Conservation (phyloP, 345 rosid genomes). For the Heritiera littoralis region DNA sequence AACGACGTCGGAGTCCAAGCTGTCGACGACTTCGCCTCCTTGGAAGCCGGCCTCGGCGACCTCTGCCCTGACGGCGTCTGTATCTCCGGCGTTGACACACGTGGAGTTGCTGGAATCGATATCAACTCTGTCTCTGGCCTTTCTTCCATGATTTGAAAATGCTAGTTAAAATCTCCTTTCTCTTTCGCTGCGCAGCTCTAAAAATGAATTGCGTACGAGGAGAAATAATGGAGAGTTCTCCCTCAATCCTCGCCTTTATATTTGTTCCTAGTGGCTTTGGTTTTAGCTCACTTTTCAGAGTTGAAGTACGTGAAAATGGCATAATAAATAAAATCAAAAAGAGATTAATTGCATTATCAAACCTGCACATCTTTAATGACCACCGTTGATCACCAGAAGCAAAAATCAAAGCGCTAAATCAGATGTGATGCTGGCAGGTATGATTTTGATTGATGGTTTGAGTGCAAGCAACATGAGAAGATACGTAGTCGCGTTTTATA, state of each 20-base stretch:
- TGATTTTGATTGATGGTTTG: slow-evolving; percentile 29
- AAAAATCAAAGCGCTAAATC: background rate
- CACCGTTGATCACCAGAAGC: slow-evolving; percentile 27
- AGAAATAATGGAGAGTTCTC: slow-evolving; percentile 17
- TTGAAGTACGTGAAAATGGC: slow-evolving; percentile 22
- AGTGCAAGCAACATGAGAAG: background rate
- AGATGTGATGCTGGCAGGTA: slow-evolving; percentile 33
- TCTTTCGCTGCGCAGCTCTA: background rate
- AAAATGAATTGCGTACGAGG: slow-evolving; percentile 11
- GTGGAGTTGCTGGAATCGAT: slow-evolving; percentile 97
- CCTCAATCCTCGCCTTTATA: background rate
- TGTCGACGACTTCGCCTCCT: slow-evolving; percentile 67
- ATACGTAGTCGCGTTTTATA: background rate
- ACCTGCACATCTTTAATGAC: slow-evolving; percentile 31
- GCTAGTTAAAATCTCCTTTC: background rate
- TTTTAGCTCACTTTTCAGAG: slow-evolving; percentile 7
- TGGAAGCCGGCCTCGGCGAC: slow-evolving; percentile 75
- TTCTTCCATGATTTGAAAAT: slow-evolving; percentile 60
- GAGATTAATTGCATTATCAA: slow-evolving; percentile 19
- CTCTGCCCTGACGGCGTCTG: slow-evolving; percentile 95
- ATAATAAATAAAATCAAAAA: background rate
- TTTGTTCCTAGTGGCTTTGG: slow-evolving; percentile 4
- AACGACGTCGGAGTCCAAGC: slow-evolving; percentile 98
- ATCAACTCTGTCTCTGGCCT: slow-evolving; percentile 96
- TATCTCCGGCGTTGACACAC: slow-evolving; percentile 91